These are phyloP conservation scores for Lunularia cruciata DNA, from an alignment of 225 moss, liverwort and hornwort genomes.

Conservation along the genomic window DNA sequence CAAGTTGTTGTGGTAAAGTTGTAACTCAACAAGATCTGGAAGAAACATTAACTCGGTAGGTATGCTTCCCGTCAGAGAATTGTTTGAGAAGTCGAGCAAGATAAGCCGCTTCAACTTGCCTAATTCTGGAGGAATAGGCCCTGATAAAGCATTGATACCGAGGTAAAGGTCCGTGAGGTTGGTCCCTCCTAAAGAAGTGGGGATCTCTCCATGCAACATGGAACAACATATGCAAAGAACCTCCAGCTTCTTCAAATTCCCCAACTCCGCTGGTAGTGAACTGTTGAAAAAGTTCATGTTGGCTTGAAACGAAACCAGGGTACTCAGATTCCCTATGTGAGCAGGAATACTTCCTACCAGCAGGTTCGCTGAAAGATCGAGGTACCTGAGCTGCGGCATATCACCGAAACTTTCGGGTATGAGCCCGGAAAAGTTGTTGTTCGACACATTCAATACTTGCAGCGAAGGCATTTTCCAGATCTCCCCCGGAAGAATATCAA, in stretches of 20 bases:
- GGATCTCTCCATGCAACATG: conserved; percentile 52
- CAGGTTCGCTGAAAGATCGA: conserved; percentile 52
- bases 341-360: conserved; percentile 60
- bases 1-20: conserved; percentile 55
- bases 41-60: conserved; percentile 57
- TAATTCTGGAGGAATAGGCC: conserved; percentile 54
- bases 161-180: conserved; percentile 54
- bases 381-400: conserved; percentile 43
- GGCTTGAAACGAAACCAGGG: conserved; percentile 47
- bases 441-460: conserved; percentile 64
- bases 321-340: conserved; percentile 57
- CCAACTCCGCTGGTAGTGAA: conserved; percentile 56
- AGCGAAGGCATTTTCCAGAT: conserved; percentile 50
- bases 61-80: conserved; percentile 51
- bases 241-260: conserved; percentile 54
- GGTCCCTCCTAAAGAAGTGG: conserved; percentile 44
- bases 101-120: conserved; percentile 53
- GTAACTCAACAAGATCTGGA: conserved; percentile 39
- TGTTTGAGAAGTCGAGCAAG: conserved; percentile 59
- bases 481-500: conserved; percentile 48
- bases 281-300: conserved; percentile 49
- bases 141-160: conserved; percentile 48
- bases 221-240: conserved; percentile 42
- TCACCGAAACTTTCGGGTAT: conserved; percentile 59
- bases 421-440: conserved; percentile 57